Evolutionary conservation across 345 rosid genomes (phyloP).

Genomic region (Hirschfeldia incana): DNA sequence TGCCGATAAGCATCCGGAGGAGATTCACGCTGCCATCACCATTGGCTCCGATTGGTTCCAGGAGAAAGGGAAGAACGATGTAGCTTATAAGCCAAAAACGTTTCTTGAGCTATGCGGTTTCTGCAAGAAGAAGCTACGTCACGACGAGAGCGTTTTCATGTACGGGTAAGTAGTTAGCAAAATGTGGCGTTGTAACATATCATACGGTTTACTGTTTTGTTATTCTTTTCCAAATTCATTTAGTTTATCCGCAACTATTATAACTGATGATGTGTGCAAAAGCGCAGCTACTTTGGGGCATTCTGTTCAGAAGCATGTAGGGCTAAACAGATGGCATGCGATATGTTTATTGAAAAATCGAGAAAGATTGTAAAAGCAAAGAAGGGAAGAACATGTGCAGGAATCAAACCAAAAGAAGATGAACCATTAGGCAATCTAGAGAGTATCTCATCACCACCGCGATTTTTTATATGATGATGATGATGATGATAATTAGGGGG

Average conservation of each 20-base stretch:
- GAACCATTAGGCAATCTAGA: not conserved
- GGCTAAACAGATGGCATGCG: conserved; percentile 17
- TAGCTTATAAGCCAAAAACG: not conserved
- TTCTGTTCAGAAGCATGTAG: conserved; percentile 21
- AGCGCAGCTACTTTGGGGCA: conserved; percentile 24
- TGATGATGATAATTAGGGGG: not conserved
- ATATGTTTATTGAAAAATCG: not conserved
- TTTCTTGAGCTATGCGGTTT: conserved; percentile 18
- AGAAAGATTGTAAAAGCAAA: not conserved
- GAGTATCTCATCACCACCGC: not conserved
- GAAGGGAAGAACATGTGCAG: conserved; percentile 1
- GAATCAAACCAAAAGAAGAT: not conserved
- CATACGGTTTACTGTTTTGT: not conserved
- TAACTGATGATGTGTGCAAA: not conserved
- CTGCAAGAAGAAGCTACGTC: conserved; percentile 13
- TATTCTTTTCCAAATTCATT: not conserved
- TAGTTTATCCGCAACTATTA: no score
- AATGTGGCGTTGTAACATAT: not conserved
- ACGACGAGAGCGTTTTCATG: conserved; percentile 19
- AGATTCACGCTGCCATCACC: not conserved
- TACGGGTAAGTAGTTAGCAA: conserved; percentile 22
- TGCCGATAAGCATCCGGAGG: not conserved
- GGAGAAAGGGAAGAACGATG: not conserved
- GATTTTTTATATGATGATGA: conserved; percentile 1
- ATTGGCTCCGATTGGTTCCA: not conserved